phyloP scores from a whole-genome alignment of 108 stramenopile genomes.

The Chaetoceros muelleri region DNA sequence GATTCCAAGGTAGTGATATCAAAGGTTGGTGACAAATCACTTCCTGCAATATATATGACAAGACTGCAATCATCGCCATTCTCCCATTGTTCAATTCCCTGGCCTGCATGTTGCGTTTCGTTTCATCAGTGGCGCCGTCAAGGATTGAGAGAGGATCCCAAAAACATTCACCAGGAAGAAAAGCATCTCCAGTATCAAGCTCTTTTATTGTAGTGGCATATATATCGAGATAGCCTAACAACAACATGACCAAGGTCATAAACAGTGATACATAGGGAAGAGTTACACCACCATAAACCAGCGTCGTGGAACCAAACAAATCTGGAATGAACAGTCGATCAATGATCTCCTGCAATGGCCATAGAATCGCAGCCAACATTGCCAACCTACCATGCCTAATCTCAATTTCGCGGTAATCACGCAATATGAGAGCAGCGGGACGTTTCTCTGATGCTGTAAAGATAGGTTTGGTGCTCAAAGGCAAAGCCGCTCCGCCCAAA shows the following conservation, averaged over 20 bases:
- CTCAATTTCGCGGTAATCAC: slow-evolving; percentile 84
- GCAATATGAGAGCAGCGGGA: slow-evolving; percentile 57
- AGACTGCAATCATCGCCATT: slow-evolving; percentile 86
- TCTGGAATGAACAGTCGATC: slow-evolving; percentile 60
- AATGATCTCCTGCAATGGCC: slow-evolving; percentile 76
- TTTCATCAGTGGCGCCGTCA: slow-evolving; percentile 57
- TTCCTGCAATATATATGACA: slow-evolving; percentile 81
- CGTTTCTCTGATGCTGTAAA: slow-evolving; percentile 22
- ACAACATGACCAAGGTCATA: slow-evolving; percentile 73
- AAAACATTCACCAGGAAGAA: slow-evolving; percentile 79
- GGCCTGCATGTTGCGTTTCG: slow-evolving; percentile 87
- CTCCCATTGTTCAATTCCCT: slow-evolving; percentile 88
- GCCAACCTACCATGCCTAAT: slow-evolving; percentile 83
- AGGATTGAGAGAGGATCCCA: slow-evolving; percentile 80
- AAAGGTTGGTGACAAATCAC: slow-evolving; percentile 47
- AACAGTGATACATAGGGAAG: slow-evolving; percentile 64
- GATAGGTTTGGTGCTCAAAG: slow-evolving; percentile 18
- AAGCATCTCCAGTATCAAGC: slow-evolving; percentile 65
- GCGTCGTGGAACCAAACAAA: slow-evolving; percentile 36
- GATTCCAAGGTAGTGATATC: slow-evolving; percentile 47
- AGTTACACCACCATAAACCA: slow-evolving; percentile 60
- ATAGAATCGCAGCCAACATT: slow-evolving; percentile 80
- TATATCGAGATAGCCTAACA: slow-evolving; percentile 77
- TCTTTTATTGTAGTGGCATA: slow-evolving; percentile 65
- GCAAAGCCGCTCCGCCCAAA: slow-evolving; percentile 6